Conservation (phyloP, 306 rosid species). For the Corylus avellana region DNA sequence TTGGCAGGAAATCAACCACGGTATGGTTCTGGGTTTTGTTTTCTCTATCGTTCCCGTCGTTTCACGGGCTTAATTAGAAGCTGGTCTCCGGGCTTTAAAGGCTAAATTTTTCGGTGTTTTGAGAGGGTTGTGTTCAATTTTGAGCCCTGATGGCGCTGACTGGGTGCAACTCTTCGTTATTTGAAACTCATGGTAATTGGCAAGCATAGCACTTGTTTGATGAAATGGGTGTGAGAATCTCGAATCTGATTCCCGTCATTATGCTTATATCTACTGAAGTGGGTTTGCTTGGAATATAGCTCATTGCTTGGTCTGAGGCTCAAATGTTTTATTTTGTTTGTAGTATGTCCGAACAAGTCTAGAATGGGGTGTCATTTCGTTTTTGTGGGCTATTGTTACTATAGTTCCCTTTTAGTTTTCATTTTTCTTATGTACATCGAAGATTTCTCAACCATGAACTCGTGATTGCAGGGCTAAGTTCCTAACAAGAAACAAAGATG, state of each 20-base stretch:
- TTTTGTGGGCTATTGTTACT: neutral
- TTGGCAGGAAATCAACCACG: neutral
- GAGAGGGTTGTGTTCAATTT: neutral
- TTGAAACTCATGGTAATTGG: neutral
- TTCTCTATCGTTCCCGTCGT: neutral
- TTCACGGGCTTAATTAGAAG: neutral
- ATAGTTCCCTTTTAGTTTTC: too few species aligned
- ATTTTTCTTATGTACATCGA: neutral
- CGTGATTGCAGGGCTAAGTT: slow-evolving; percentile 16
- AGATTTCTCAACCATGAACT: neutral
- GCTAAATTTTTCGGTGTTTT: neutral
- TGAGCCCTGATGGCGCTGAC: neutral
- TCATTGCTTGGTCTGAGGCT: neutral
- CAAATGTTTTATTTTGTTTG: neutral
- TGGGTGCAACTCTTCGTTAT: neutral
- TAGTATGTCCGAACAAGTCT: neutral
- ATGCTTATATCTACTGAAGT: neutral
- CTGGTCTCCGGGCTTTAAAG: neutral
- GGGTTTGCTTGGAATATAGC: neutral
- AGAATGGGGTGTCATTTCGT: neutral
- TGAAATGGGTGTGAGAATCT: neutral
- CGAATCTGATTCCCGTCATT: neutral
- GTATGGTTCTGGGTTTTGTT: neutral
- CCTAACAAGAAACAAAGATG: slow-evolving; percentile 29
- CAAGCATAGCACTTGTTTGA: slow-evolving; percentile 1